phyloP scores from a whole-genome alignment of 2,329 filamentous ascomycete genomes.

The Trichoderma lentiforme region DNA sequence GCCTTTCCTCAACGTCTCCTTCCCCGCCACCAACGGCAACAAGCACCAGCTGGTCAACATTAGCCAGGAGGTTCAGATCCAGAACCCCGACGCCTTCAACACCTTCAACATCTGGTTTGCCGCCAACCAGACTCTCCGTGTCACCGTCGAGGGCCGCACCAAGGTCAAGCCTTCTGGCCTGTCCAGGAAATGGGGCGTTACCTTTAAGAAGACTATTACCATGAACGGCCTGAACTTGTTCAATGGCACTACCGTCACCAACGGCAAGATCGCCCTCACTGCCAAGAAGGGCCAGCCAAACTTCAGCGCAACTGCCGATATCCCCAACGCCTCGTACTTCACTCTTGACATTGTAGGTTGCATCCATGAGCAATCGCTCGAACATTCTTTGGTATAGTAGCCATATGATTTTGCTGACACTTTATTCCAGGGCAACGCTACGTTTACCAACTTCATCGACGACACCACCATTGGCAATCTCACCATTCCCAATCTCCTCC shows the following conservation, averaged over 20 bases:
- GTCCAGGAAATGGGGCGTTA: slow-evolving; percentile 45
- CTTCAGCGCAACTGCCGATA: slow-evolving; percentile 56
- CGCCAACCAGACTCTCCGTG: slow-evolving; percentile 46
- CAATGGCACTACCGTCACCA: slow-evolving; percentile 49
- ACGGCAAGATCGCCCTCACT: slow-evolving; percentile 46
- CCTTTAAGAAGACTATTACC: slow-evolving; percentile 54
- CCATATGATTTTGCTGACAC: background rate
- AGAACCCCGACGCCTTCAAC: slow-evolving; percentile 47
- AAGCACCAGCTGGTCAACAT: slow-evolving; percentile 51
- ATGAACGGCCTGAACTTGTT: slow-evolving; percentile 55
- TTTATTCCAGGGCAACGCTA: slow-evolving; percentile 56
- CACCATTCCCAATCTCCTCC: slow-evolving; percentile 55
- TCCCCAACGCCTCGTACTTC: slow-evolving; percentile 63
- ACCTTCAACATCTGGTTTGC: slow-evolving; percentile 55
- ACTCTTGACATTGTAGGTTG: slow-evolving; percentile 60
- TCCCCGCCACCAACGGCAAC: slow-evolving; percentile 50
- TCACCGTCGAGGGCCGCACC: slow-evolving; percentile 52
- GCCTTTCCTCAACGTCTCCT: slow-evolving; percentile 49
- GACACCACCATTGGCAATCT: slow-evolving; percentile 51
- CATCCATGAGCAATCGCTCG: background rate
- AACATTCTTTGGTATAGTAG: background rate
- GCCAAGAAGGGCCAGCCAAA: slow-evolving; percentile 49
- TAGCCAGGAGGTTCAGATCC: slow-evolving; percentile 46
- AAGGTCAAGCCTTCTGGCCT: slow-evolving; percentile 50
- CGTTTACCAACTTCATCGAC: slow-evolving; percentile 57